Evolutionary conservation across 371 early-diverging fungal species (phyloP).

Genomic region (Syncephalastrum contaminatum): DNA sequence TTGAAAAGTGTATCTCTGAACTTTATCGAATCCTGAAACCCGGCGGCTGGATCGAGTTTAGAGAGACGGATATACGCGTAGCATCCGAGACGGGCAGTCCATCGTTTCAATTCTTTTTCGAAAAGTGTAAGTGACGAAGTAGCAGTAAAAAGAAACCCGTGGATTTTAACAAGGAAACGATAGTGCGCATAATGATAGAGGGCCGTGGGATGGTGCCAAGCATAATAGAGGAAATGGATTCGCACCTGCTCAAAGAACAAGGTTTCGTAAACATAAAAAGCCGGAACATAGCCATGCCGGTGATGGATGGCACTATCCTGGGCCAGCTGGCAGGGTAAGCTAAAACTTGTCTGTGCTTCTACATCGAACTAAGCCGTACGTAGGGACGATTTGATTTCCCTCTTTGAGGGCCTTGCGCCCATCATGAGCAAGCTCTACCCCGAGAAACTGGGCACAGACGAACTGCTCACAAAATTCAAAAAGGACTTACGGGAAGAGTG

Average conservation of each 20-base stretch:
- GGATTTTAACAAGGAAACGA: not conserved
- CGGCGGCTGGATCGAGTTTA: conserved; percentile 34
- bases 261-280: not conserved
- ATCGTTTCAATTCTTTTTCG: no score
- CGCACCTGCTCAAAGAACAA: conserved; percentile 3
- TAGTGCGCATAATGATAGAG: not conserved
- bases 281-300: not conserved
- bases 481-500: not conserved
- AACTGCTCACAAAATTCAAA: not conserved
- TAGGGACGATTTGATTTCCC: not conserved
- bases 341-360: no score
- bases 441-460: not conserved
- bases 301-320: conserved; percentile 1
- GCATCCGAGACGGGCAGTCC: not conserved
- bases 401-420: not conserved
- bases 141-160: no score
- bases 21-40: conserved; percentile 37
- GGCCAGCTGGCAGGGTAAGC: conserved; percentile 3
- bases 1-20: conserved; percentile 15
- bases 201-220: not conserved
- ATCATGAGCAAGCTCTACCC: conserved; percentile 4
- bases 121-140: no score
- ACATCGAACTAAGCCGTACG: not conserved
- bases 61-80: conserved; percentile 26
- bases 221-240: not conserved